Evolutionary conservation across 164 flowering plant genomes (phyloP), one percentile per base, ranked within the genome.

Genomic region (Platanus orientalis): DNA sequence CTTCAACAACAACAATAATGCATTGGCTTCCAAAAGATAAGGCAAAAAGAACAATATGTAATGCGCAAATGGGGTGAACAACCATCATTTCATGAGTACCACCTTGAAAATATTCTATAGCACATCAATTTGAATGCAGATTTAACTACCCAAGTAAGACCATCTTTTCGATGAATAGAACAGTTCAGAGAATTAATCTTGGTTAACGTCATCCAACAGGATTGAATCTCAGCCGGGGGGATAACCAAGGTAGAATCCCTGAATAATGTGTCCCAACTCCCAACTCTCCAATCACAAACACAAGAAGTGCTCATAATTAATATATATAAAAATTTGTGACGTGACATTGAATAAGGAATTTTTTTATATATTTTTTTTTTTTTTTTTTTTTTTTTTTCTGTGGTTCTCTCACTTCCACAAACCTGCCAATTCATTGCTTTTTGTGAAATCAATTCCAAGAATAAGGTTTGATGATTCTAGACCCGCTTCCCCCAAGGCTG

Each of bases 361-460:
- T n/a, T n/a, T n/a, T n/a, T n/a, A n/a, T n/a, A n/a, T n/a, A n/a
- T n/a, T n/a, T n/a, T n/a, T n/a, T n/a, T n/a, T n/a, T n/a, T n/a
- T n/a, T n/a, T n/a, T n/a, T n/a, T n/a, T n/a, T n/a, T n/a, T n/a
- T n/a, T n/a, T n/a, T n/a, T n/a, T n/a, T n/a, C n/a, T n/a, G n/a
- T n/a, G n/a, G n/a, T n/a, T n/a, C 48, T 1, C 19, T 27, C 3
- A 28, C 1, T 34, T 52, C n/a, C 26, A 74, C 75, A 49, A 50
- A 88, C 94, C 94, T 78, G 90, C 79, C 94, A 90, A 88, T 66
- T 85, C 90, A 58, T 88, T 88, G 79, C 94, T 88, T 69, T 85
- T 85, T 0, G 90, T 88, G 69, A 88, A 88, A 78, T 88, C 94
- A 44, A 88, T 75, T 51, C 94, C 94, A 56, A 88, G 14, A 61